These are phyloP conservation scores for Torulaspora maleeae DNA, from an alignment of 805 yeast genomes.

Conservation along the genomic window DNA sequence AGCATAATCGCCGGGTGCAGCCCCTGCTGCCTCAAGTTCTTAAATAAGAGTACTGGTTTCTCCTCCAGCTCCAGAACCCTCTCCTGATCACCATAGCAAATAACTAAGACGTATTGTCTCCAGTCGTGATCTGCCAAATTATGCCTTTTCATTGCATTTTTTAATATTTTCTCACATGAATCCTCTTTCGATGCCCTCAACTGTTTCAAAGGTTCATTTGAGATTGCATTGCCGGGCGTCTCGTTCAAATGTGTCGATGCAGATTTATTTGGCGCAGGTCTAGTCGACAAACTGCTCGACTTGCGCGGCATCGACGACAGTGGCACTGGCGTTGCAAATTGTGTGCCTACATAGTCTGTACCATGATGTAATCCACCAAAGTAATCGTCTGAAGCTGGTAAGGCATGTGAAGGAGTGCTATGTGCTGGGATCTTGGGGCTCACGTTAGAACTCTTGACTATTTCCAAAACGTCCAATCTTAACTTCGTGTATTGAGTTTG, in stretches of 20 bases:
- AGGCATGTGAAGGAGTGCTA: slow-evolving; percentile 5
- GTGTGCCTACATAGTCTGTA: slow-evolving; percentile 1
- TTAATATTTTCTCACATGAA: slow-evolving; percentile 81
- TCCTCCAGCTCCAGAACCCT: slow-evolving; percentile 78
- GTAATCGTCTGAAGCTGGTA: slow-evolving; percentile 18
- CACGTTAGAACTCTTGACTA: slow-evolving; percentile 21
- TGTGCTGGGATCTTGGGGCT: slow-evolving; percentile 13
- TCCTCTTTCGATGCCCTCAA: slow-evolving; percentile 84
- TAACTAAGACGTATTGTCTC: slow-evolving; percentile 82
- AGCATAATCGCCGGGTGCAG: slow-evolving; percentile 89
- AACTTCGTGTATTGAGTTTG: slow-evolving; percentile 31
- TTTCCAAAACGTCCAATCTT: slow-evolving; percentile 31
- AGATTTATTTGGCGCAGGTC: slow-evolving; percentile 10
- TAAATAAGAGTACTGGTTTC: slow-evolving; percentile 79
- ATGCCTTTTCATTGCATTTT: slow-evolving; percentile 84
- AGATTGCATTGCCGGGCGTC: slow-evolving; percentile 9
- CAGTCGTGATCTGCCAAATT: slow-evolving; percentile 73
- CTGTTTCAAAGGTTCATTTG: slow-evolving; percentile 71
- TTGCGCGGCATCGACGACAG: slow-evolving; percentile 10
- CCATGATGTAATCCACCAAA: slow-evolving; percentile 19
- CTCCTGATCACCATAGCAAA: slow-evolving; percentile 88
- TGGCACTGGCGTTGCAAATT: slow-evolving; percentile 10
- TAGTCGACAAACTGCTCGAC: slow-evolving; percentile 9
- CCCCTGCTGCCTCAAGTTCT: slow-evolving; percentile 80
- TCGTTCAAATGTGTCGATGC: slow-evolving; percentile 11